phyloP scores from a whole-genome alignment of 768 basidiomycete species.

The Tylopilus sp. region DNA sequence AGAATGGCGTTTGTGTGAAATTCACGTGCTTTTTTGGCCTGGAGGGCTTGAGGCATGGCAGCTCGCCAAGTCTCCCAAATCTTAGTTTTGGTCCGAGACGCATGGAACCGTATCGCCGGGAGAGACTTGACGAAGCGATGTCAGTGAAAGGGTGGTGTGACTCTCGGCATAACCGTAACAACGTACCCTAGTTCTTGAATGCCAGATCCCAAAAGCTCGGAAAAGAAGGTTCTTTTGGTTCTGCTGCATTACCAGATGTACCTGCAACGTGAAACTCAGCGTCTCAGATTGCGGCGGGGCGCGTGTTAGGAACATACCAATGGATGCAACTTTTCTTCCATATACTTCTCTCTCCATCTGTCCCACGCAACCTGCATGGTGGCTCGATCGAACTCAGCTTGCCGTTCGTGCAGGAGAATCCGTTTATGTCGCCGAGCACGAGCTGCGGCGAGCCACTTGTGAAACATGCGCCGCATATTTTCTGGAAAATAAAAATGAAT shows the following conservation, averaged over 20 bases:
- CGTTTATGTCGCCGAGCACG: conserved; percentile 62
- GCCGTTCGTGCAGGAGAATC: conserved; percentile 53
- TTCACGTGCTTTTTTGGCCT: conserved; percentile 64
- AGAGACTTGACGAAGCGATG: conserved; percentile 48
- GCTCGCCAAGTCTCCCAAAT: conserved; percentile 66
- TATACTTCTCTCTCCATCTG: conserved; percentile 73
- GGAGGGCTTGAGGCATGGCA: conserved; percentile 67
- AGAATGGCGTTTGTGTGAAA: conserved; percentile 50
- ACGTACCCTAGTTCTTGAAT: conserved; percentile 66
- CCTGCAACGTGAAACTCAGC: conserved; percentile 28
- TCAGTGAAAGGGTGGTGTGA: conserved; percentile 6
- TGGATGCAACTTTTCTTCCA: conserved; percentile 60
- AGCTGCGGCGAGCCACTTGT: conserved; percentile 63
- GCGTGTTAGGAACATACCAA: conserved; percentile 42
- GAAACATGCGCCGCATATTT: conserved; percentile 61
- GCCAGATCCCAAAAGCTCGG: conserved; percentile 72
- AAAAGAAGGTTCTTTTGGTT: conserved; percentile 59
- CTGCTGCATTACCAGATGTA: conserved; percentile 47
- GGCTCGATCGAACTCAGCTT: conserved; percentile 56
- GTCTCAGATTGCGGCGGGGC: not conserved
- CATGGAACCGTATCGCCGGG: conserved; percentile 76
- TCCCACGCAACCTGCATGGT: conserved; percentile 64
- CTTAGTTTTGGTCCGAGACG: conserved; percentile 54
- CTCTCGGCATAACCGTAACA: not conserved
- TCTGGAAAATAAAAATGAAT: conserved; percentile 41